These are phyloP conservation scores for Phlebiopsis flavidoalba DNA, from an alignment of 768 basidiomycete genomes.

Conservation along the genomic window DNA sequence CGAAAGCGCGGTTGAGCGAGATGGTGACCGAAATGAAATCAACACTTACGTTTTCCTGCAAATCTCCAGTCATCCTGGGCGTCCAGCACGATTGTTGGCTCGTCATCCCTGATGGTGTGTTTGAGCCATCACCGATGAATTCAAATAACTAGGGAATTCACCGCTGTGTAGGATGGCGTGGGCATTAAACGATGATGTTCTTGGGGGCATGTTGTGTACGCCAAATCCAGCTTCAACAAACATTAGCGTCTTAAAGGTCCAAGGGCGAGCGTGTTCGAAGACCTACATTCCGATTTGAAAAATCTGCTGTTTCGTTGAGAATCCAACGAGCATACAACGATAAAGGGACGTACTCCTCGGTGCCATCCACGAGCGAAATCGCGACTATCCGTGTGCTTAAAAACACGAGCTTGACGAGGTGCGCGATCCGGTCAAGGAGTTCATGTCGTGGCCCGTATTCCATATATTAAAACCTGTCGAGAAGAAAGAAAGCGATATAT, in stretches of 20 bases:
- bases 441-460: slow-evolving; percentile 79
- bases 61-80: slow-evolving; percentile 85
- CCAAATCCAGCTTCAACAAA: slow-evolving; percentile 39
- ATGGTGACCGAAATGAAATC: neutral
- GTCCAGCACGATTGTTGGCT: slow-evolving; percentile 84
- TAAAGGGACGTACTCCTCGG: slow-evolving; percentile 60
- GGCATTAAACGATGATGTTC: slow-evolving; percentile 72
- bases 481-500: neutral
- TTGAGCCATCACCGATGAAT: neutral
- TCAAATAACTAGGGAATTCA: slow-evolving; percentile 27
- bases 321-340: neutral
- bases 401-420: slow-evolving; percentile 91
- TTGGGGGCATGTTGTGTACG: slow-evolving; percentile 36
- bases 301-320: slow-evolving; percentile 42
- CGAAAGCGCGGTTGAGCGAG: neutral
- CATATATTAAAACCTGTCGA: slow-evolving; percentile 78
- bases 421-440: slow-evolving; percentile 93
- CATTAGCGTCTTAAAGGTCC: slow-evolving; percentile 7
- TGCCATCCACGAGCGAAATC: slow-evolving; percentile 79
- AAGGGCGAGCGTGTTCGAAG: neutral
- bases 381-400: slow-evolving; percentile 81
- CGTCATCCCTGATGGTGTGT: slow-evolving; percentile 52
- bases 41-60: slow-evolving; percentile 61
- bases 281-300: slow-evolving; percentile 85
- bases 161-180: slow-evolving; percentile 85